Evolutionary conservation across 2,329 filamentous ascomycete genomes (phyloP).

Genomic region (Hansfordia pulvinata): DNA sequence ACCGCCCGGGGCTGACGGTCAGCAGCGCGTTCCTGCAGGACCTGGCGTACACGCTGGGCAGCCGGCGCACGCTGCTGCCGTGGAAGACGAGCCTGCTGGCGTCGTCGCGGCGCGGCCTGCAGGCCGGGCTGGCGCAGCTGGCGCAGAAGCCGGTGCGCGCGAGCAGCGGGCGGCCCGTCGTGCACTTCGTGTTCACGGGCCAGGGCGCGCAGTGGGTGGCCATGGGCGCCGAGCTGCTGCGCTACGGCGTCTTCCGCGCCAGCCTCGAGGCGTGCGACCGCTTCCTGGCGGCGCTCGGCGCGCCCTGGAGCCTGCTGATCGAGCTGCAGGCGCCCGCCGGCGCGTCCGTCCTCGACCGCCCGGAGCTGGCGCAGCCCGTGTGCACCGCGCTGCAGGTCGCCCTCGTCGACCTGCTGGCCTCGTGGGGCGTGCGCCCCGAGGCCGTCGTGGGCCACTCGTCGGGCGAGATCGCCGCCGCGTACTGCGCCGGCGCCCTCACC

Average conservation of each 20-base stretch:
- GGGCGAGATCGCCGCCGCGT: constrained; percentile 1
- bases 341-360: constrained; percentile 3
- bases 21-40: constrained; percentile 3
- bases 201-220: constrained; percentile 17
- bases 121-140: constrained; percentile 4
- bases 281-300: constrained; percentile 3
- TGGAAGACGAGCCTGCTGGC: constrained; percentile 1
- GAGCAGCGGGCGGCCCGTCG: neutral
- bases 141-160: neutral
- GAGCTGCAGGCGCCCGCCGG: constrained; percentile 7
- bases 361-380: neutral
- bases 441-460: neutral
- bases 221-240: constrained; percentile 11
- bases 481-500: neutral
- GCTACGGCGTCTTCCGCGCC: constrained; percentile 6
- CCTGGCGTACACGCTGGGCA: constrained; percentile 16
- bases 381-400: neutral
- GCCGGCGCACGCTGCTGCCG: constrained; percentile 13
- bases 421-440: neutral
- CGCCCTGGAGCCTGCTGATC: constrained; percentile 6
- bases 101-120: constrained; percentile 6
- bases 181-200: constrained; percentile 16
- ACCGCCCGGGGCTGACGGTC: neutral
- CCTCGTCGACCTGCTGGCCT: neutral
- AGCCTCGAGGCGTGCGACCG: constrained; percentile 7